Evolutionary conservation across 2,329 filamentous ascomycete species (phyloP).

Genomic region (Cordyceps militaris): DNA sequence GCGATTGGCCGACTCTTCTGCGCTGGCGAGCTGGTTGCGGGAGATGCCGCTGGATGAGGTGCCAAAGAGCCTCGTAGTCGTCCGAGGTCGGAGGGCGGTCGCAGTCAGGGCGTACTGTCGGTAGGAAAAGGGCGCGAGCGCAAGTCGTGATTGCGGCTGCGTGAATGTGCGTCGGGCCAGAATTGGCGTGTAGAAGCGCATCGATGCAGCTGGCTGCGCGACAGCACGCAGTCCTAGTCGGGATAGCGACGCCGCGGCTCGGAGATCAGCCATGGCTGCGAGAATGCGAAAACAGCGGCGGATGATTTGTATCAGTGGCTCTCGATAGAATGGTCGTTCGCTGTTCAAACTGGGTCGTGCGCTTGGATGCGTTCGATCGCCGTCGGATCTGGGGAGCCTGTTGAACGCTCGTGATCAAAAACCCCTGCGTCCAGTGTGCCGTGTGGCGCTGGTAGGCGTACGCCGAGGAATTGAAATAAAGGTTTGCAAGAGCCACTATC

Average conservation of each 20-base stretch:
- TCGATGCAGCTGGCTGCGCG: not conserved
- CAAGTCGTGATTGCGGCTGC: not conserved
- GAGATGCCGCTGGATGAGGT: slow-evolving; percentile 42
- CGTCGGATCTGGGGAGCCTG: not conserved
- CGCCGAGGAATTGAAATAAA: not conserved
- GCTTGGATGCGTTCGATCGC: not conserved
- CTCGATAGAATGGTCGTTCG: not conserved
- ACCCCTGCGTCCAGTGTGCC: not conserved
- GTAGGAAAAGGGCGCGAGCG: not conserved
- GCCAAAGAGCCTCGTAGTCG: slow-evolving; percentile 28
- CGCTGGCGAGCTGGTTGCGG: slow-evolving; percentile 66
- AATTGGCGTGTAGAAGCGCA: not conserved
- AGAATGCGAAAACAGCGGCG: not conserved
- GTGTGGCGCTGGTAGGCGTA: not conserved
- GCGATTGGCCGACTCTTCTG: slow-evolving; percentile 88
- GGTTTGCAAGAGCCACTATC: not conserved
- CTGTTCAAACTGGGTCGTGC: not conserved
- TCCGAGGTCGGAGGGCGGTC: slow-evolving; percentile 1
- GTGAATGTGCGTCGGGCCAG: not conserved
- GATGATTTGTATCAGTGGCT: not conserved
- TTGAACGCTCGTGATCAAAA: not conserved
- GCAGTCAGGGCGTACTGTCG: not conserved
- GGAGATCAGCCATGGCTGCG: slow-evolving; percentile 7
- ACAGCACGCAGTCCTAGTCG: slow-evolving; percentile 10
- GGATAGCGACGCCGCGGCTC: slow-evolving; percentile 5